Evolutionary conservation across 768 basidiomycete genomes (phyloP), one percentile per base, ranked within the genome.

Genomic region (Hemileccinum impolitum): DNA sequence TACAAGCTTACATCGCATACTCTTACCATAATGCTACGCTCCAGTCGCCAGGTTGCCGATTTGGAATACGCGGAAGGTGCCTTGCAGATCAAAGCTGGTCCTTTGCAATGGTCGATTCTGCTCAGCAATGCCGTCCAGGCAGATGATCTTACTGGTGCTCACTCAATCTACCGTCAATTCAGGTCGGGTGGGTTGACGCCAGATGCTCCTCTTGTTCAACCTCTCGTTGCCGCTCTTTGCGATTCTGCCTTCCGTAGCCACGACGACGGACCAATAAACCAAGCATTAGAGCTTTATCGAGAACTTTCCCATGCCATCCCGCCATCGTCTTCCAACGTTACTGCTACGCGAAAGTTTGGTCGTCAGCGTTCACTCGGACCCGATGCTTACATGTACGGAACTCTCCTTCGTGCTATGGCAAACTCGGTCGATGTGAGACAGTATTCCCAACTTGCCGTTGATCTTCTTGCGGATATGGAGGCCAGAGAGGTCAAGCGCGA

Each of bases 401-500:
- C 68, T 13, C 67, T 85, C 28, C 67, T 84, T 13, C 76, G 75
- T 6, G 75, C 75, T 9, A 63, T 82, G 39, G 63, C 66, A 21
- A 66, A 67, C 41, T 66, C 72, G 3, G 75, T 79, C 21, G 71
- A 81, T 42, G 57, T 69, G n/a, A 51, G 64, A 47, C 78, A 77
- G 50, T 80, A 82, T 54, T 70, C 74, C 50, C 70, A 74, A 5
- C 63, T 75, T 7, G 75, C 78, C 0, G 55, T 76, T 31, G 64
- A 71, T 9, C 71, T 94, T 21, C 56, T 90, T 15, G 72, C 78
- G 34, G 87, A 91, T 54, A 87, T 94, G 81, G 72, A 79, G 37
- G 47, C 58, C 4, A 76, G 80, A 30, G 63, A 70, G 5, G 61
- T 90, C 19, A 60, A 73, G 0, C 59, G 72, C 56, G 66, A 76